phyloP scores from a whole-genome alignment of 805 yeast species.

The Wickerhamiella dianesei region DNA sequence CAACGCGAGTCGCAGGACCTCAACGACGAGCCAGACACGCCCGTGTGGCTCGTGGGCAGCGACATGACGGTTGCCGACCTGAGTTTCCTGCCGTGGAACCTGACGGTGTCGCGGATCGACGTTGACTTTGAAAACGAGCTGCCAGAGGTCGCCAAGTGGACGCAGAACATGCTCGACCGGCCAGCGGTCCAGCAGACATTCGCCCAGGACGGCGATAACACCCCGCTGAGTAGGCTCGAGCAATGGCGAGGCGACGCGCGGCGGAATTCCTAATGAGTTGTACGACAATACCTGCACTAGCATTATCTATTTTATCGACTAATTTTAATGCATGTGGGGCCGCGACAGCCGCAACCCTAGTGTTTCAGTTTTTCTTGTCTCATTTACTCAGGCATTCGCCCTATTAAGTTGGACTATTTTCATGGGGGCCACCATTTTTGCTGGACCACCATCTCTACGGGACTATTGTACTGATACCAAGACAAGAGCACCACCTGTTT shows the following conservation, averaged over 20 bases:
- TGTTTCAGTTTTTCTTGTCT: no score
- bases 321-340: no score
- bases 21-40: constrained; percentile 74
- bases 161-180: constrained; percentile 87
- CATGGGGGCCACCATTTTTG: no score
- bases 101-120: constrained; percentile 85
- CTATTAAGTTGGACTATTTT: no score
- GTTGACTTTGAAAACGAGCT: constrained; percentile 75
- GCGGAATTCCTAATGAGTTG: no score
- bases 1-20: constrained; percentile 58
- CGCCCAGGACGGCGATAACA: constrained; percentile 25
- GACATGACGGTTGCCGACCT: constrained; percentile 70
- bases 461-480: no score
- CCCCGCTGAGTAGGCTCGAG: background rate
- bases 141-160: constrained; percentile 95
- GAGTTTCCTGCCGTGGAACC: constrained; percentile 93
- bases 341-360: no score
- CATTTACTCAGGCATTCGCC: no score
- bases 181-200: constrained; percentile 83
- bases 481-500: no score
- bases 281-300: no score
- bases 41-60: constrained; percentile 92
- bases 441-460: no score
- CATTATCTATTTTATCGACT: no score
- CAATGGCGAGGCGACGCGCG: background rate